Evolutionary conservation across 2,329 filamentous ascomycete species (phyloP).

Genomic region (Colletotrichum horii): DNA sequence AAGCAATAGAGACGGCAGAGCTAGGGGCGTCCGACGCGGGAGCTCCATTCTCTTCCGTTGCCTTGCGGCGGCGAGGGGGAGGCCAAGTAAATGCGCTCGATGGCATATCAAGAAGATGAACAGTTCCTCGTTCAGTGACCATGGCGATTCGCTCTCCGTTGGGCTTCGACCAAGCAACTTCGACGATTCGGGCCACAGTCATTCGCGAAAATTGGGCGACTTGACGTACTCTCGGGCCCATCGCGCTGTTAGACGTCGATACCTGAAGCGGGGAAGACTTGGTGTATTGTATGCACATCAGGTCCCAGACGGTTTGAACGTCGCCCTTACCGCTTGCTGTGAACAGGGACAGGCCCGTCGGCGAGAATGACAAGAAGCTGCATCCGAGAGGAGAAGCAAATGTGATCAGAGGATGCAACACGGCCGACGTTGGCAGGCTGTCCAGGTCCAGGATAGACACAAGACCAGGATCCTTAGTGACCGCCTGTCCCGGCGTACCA

Average conservation of each 20-base stretch:
- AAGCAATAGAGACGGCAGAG: constrained; percentile 71
- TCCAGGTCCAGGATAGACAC: constrained; percentile 79
- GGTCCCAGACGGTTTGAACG: constrained; percentile 80
- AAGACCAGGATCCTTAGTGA: constrained; percentile 71
- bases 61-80: constrained; percentile 64
- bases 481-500: constrained; percentile 61
- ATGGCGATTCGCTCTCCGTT: constrained; percentile 85
- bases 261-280: constrained; percentile 66
- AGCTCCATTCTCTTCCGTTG: constrained; percentile 47
- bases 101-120: constrained; percentile 90
- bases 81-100: constrained; percentile 87
- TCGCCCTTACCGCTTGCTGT: constrained; percentile 86
- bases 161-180: constrained; percentile 85
- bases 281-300: constrained; percentile 69
- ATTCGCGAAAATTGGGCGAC: constrained; percentile 88
- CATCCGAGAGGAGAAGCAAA: constrained; percentile 77
- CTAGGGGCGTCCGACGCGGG: constrained; percentile 53
- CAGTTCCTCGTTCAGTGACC: constrained; percentile 92
- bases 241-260: constrained; percentile 44
- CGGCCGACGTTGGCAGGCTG: constrained; percentile 55
- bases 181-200: constrained; percentile 89
- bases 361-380: constrained; percentile 81
- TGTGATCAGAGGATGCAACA: constrained; percentile 69
- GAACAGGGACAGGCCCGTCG: constrained; percentile 74
- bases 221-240: constrained; percentile 73